phyloP scores from a whole-genome alignment of 768 basidiomycete species.

The Russula griseocarnosa region DNA sequence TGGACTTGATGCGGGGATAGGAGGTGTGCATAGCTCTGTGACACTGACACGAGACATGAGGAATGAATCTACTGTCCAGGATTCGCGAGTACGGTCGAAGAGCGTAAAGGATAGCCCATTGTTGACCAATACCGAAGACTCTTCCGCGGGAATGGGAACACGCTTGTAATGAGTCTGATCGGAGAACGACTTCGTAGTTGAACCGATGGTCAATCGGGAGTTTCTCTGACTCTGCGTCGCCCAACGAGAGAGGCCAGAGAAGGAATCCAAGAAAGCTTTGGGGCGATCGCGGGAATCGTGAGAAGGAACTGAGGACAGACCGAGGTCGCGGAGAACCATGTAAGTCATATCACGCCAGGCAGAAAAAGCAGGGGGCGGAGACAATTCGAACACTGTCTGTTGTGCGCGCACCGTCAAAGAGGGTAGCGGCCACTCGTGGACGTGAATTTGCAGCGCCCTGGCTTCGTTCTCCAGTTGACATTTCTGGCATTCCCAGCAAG shows the following conservation, averaged over 20 bases:
- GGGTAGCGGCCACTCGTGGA: conserved; percentile 16
- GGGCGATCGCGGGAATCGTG: background rate
- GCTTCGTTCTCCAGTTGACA: background rate
- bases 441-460: background rate
- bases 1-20: background rate
- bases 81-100: background rate
- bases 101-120: background rate
- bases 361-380: conserved; percentile 4
- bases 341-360: conserved; percentile 11
- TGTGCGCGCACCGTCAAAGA: background rate
- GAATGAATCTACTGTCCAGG: background rate
- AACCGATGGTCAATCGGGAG: conserved; percentile 3
- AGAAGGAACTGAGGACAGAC: background rate
- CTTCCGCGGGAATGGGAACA: conserved; percentile 7
- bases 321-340: conserved; percentile 15
- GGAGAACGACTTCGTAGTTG: conserved; percentile 10
- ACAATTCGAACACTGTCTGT: conserved; percentile 8
- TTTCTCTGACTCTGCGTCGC: background rate
- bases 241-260: conserved; percentile 9
- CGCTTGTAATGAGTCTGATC: background rate
- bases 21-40: background rate
- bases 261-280: background rate
- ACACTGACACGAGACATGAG: background rate
- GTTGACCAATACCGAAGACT: background rate
- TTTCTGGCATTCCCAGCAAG: background rate